Evolutionary conservation across 305 asterid species (phyloP).

Genomic region (Ilex paraguariensis): DNA sequence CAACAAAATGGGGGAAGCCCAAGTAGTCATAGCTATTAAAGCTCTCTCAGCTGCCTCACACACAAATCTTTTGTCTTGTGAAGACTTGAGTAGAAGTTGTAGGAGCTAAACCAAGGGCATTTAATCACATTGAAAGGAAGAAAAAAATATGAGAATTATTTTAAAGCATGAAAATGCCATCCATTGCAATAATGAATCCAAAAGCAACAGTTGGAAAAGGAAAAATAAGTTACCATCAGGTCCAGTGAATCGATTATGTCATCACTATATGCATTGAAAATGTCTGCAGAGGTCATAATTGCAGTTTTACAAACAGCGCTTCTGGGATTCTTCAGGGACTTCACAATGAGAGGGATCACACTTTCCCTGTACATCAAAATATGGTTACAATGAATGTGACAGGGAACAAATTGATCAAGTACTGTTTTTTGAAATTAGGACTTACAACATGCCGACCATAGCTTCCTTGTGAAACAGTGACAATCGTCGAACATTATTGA

Average conservation of each 20-base stretch:
- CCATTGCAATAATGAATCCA: not conserved
- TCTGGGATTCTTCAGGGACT: constrained; percentile 74
- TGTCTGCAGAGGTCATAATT: constrained; percentile 74
- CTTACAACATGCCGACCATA: constrained; percentile 61
- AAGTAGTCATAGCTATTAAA: constrained; percentile 63
- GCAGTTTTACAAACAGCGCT: constrained; percentile 94
- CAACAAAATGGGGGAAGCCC: constrained; percentile 63
- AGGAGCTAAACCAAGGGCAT: constrained; percentile 47
- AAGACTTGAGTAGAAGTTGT: constrained; percentile 83
- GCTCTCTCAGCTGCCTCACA: constrained; percentile 91
- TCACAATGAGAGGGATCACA: constrained; percentile 55
- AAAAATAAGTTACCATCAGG: constrained; percentile 50
- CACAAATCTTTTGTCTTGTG: constrained; percentile 93
- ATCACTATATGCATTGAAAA: constrained; percentile 69
- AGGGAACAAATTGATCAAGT: not conserved
- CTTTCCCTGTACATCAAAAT: constrained; percentile 47
- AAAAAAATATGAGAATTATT: constrained; percentile 1
- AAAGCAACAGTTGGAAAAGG: not conserved
- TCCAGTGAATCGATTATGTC: constrained; percentile 58
- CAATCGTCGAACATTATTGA: constrained; percentile 68
- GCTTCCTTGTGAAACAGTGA: constrained; percentile 69
- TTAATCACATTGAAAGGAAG: constrained; percentile 10
- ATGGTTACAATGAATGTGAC: not conserved
- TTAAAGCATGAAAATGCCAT: not conserved
- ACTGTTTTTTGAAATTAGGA: constrained; percentile 9